A percentile compares a stretch with the other conserved stretches of the same genome.
phyloP scores from a whole-genome alignment of 352 stramenopile species.

The Phytophthora crassamura region DNA sequence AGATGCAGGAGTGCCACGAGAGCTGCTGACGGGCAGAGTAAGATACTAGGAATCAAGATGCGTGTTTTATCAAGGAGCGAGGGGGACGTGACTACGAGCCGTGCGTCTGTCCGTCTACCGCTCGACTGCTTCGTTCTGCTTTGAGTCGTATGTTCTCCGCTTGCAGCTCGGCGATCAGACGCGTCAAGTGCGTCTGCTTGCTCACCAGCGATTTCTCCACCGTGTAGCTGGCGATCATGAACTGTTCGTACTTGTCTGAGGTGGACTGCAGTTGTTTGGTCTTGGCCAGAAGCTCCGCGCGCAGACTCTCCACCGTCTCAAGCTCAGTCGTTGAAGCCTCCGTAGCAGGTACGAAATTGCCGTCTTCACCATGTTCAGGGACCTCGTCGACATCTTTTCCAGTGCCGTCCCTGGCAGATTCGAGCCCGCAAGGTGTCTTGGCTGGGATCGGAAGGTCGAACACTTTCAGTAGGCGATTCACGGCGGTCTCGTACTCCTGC shows the following conservation, averaged over 20 bases:
- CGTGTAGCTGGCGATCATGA: constrained; percentile 14
- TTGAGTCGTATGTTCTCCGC: constrained; percentile 5
- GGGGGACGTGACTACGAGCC: no score
- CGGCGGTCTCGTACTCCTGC: constrained; percentile 11
- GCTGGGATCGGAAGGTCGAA: not conserved
- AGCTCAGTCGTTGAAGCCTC: not conserved
- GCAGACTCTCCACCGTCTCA: constrained; percentile 63
- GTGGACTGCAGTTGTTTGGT: constrained; percentile 42
- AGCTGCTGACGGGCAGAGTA: constrained; percentile 3
- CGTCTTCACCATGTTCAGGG: not conserved
- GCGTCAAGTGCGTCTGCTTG: constrained; percentile 20
- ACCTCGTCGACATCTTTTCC: not conserved
- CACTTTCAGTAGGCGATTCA: constrained; percentile 11
- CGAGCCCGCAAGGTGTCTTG: not conserved
- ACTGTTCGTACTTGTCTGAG: constrained; percentile 21
- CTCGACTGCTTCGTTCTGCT: no score
- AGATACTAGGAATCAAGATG: constrained; percentile 30
- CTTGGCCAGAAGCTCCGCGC: constrained; percentile 64
- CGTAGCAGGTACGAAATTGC: not conserved
- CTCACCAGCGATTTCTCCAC: constrained; percentile 17
- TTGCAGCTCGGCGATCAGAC: constrained; percentile 8
- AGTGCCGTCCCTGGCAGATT: not conserved
- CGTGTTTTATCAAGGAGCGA: constrained; percentile 19
- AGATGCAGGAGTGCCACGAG: not conserved
- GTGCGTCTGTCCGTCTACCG: no score